Evolutionary conservation across 208 protist species (phyloP).

Genomic region (Vickermania ingenoplastis): DNA sequence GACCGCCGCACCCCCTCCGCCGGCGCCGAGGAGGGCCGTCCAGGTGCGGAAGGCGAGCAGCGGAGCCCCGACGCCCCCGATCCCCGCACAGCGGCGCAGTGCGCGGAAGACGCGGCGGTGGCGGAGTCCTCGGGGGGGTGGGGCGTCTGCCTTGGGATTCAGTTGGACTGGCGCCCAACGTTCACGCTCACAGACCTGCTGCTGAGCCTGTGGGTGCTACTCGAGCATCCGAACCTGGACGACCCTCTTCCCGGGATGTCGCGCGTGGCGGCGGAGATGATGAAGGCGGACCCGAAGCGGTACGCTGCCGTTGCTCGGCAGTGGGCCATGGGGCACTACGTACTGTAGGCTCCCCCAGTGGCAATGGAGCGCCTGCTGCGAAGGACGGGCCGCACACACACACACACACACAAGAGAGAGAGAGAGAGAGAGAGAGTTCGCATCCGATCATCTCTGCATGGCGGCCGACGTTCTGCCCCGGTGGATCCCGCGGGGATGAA

Average conservation of each 20-base stretch:
- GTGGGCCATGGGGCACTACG: slow-evolving; percentile 67
- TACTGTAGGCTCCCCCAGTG: not conserved
- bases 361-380: too few relatives aligned
- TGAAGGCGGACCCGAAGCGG: slow-evolving; percentile 32
- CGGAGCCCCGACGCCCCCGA: not conserved
- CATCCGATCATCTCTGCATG: too few relatives aligned
- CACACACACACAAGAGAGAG: too few relatives aligned
- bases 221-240: slow-evolving; percentile 65
- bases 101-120: not conserved
- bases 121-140: slow-evolving; percentile 16
- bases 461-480: too few relatives aligned
- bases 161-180: slow-evolving; percentile 67
- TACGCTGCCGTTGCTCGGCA: slow-evolving; percentile 36
- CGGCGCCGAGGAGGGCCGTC: not conserved
- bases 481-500: too few relatives aligned
- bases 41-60: not conserved
- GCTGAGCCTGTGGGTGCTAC: slow-evolving; percentile 70
- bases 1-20: slow-evolving; percentile 7
- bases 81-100: not conserved
- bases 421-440: too few relatives aligned
- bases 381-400: too few relatives aligned
- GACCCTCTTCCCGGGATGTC: slow-evolving; percentile 69
- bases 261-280: slow-evolving; percentile 50
- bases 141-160: slow-evolving; percentile 82
- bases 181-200: slow-evolving; percentile 67